Evolutionary conservation across 352 stramenopile species (phyloP).

Genomic region (Nothophytophthora sp.): DNA sequence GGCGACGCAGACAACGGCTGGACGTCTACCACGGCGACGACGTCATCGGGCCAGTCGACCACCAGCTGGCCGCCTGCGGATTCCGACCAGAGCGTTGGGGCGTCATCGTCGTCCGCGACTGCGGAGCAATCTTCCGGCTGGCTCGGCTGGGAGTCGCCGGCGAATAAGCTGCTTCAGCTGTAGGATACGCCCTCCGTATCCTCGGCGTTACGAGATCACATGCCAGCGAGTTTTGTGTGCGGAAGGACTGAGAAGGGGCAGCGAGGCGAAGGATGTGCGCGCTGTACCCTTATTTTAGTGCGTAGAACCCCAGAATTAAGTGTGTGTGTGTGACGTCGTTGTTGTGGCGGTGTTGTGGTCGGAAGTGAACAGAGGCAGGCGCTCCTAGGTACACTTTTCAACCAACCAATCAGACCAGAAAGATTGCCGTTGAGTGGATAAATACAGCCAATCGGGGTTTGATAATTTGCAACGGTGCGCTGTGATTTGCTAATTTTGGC

Average conservation of each 20-base stretch:
- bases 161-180: constrained; percentile 11
- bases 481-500: constrained; percentile 14
- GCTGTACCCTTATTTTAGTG: too few relatives aligned
- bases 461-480: background rate
- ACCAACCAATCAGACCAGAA: too few relatives aligned
- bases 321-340: constrained; percentile 2
- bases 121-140: constrained; percentile 28
- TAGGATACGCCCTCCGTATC: background rate
- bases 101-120: too few relatives aligned
- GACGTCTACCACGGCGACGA: constrained; percentile 1
- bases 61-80: too few relatives aligned
- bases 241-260: too few relatives aligned
- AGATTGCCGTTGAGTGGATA: too few relatives aligned
- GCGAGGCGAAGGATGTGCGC: too few relatives aligned
- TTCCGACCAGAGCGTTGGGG: constrained; percentile 8
- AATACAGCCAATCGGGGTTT: constrained; percentile 6
- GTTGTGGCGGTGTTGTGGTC: too few relatives aligned
- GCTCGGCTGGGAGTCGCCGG: constrained; percentile 27
- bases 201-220: constrained; percentile 9
- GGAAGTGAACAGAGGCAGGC: constrained; percentile 14
- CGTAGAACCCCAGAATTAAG: too few relatives aligned
- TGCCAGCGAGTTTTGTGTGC: constrained; percentile 1
- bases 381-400: constrained; percentile 3
- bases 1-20: constrained; percentile 20
- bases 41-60: constrained; percentile 1